Evolutionary conservation across 441 rosid genomes (phyloP).

Genomic region (Adansonia rubrostipa): DNA sequence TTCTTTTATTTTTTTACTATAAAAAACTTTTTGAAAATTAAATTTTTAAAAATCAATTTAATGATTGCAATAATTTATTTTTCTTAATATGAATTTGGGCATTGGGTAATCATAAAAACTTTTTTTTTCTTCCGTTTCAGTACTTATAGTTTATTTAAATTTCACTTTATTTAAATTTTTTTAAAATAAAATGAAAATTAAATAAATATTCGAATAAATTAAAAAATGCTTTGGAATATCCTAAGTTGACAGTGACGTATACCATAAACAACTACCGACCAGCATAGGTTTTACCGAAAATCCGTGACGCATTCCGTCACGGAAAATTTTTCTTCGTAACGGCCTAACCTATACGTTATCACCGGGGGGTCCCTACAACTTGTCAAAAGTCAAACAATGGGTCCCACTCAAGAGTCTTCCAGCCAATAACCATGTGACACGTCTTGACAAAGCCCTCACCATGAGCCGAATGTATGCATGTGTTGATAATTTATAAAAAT

Average conservation of each 20-base stretch:
- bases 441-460: not conserved
- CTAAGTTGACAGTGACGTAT: not conserved
- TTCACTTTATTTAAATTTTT: not conserved
- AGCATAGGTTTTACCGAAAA: not conserved
- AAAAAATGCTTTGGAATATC: slow-evolving; percentile 15
- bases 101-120: no score
- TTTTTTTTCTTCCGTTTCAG: not conserved
- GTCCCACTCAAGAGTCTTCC: not conserved
- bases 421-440: not conserved
- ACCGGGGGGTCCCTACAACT: not conserved
- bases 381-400: not conserved
- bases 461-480: not conserved
- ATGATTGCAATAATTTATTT: no score
- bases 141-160: not conserved
- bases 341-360: not conserved
- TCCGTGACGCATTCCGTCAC: not conserved
- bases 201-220: not conserved
- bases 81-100: no score
- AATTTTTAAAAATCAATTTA: not conserved
- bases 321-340: not conserved
- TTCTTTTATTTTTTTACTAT: no score
- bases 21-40: no score
- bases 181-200: not conserved
- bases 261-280: not conserved
- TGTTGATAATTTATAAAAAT: not conserved